A percentile compares a stretch with the other conserved stretches of the same genome.
phyloP scores from a whole-genome alignment of 768 basidiomycete species.

The Boletus vinaceobasis region DNA sequence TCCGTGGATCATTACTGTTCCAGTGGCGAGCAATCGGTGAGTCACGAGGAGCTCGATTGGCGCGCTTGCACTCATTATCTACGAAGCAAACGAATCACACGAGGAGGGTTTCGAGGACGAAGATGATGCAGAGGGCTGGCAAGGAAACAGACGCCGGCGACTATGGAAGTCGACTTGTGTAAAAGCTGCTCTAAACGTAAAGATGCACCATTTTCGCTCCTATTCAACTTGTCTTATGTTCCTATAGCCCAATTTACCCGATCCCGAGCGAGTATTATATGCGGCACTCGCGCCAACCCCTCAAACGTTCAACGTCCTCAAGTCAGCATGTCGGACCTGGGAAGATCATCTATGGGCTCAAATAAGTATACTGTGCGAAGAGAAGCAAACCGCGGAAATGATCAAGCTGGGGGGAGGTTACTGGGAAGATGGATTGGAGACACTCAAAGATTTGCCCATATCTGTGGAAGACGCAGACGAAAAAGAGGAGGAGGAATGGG shows the following conservation, averaged over 20 bases:
- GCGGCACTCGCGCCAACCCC: slow-evolving; percentile 78
- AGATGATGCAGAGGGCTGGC: slow-evolving; percentile 47
- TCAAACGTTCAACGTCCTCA: slow-evolving; percentile 61
- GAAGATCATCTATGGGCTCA: slow-evolving; percentile 96
- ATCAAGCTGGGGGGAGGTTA: slow-evolving; percentile 63
- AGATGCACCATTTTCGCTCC: neutral
- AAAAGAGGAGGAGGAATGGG: slow-evolving; percentile 56
- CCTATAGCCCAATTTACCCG: slow-evolving; percentile 51
- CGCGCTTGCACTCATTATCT: slow-evolving; percentile 33
- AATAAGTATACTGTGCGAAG: slow-evolving; percentile 75
- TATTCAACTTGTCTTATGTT: slow-evolving; percentile 4
- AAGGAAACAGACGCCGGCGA: slow-evolving; percentile 72
- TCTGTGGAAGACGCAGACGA: slow-evolving; percentile 29
- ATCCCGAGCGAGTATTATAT: slow-evolving; percentile 81
- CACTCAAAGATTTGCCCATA: slow-evolving; percentile 38
- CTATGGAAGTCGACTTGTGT: slow-evolving; percentile 89
- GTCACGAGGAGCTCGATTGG: slow-evolving; percentile 18
- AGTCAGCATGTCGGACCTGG: slow-evolving; percentile 82
- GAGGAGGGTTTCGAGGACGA: slow-evolving; percentile 46
- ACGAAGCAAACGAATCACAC: slow-evolving; percentile 45
- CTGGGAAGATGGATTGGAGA: slow-evolving; percentile 67
- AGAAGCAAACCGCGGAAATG: slow-evolving; percentile 71
- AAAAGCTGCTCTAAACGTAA: slow-evolving; percentile 72
- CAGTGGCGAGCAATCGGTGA: slow-evolving; percentile 70
- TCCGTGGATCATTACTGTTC: slow-evolving; percentile 80